A percentile compares a stretch with the other conserved stretches of the same genome.
These are phyloP conservation scores for Corinectria fuckeliana DNA, from an alignment of 2,329 filamentous ascomycete genomes.

Conservation along the genomic window DNA sequence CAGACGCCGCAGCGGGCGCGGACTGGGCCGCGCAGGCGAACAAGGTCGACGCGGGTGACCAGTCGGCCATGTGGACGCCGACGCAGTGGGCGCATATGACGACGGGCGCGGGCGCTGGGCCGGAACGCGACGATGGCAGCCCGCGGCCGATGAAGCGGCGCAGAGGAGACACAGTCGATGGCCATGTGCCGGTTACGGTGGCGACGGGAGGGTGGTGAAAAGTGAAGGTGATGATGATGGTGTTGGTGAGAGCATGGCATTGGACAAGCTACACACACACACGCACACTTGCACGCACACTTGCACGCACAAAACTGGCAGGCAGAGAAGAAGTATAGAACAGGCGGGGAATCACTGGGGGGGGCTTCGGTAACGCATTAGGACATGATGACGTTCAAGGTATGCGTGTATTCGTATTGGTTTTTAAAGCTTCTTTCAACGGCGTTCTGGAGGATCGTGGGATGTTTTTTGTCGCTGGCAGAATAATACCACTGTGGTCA, in stretches of 20 bases:
- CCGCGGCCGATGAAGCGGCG: slow-evolving; percentile 48
- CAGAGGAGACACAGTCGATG: slow-evolving; percentile 42
- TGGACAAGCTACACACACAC: not conserved
- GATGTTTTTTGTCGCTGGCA: slow-evolving; percentile 1
- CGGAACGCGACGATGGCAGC: slow-evolving; percentile 44
- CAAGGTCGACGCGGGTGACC: slow-evolving; percentile 42
- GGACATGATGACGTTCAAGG: slow-evolving; percentile 8
- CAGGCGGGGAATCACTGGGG: not conserved
- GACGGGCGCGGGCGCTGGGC: slow-evolving; percentile 30
- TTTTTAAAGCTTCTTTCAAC: not conserved
- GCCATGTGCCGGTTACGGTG: slow-evolving; percentile 42
- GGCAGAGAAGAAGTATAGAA: not conserved
- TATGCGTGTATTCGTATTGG: not conserved
- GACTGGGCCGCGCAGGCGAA: slow-evolving; percentile 42
- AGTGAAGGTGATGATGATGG: too few species aligned
- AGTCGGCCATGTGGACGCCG: slow-evolving; percentile 45
- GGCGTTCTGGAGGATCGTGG: slow-evolving; percentile 12
- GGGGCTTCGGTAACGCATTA: slow-evolving; percentile 9
- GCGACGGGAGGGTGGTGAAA: slow-evolving; percentile 41
- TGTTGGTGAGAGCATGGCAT: too few species aligned
- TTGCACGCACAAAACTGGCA: not conserved
- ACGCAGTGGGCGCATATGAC: slow-evolving; percentile 44
- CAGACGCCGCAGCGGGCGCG: slow-evolving; percentile 35
- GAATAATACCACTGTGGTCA: slow-evolving; percentile 10
- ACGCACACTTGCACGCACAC: too few species aligned